Base-by-base conservation (phyloP, 306 rosid genomes). In the Cyamopsis tetragonoloba region DNA sequence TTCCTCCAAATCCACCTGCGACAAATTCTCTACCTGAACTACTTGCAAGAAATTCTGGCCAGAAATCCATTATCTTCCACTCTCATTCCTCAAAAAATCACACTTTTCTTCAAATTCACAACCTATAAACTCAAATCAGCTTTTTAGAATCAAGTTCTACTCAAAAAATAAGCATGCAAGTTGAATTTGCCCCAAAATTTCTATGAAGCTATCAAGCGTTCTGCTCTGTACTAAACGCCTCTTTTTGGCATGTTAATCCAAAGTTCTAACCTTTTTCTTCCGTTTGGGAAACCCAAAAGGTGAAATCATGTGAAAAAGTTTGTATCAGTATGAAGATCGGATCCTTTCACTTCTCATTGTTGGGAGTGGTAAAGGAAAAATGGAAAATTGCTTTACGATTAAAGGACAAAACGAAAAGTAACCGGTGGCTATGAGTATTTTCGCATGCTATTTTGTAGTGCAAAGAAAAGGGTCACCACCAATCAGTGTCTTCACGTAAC, bases 1-100 rank as follows among this genome's bases (percentile, higher is more conserved):
- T 69, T 44, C 99, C 99, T 42, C 98, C 96, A 62, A 81, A 75
- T 0, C 98, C 97, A 13, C 96, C 96, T 0, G 96, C 98, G 14
- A 92, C 91, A 81, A 92, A 92, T 34, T 92, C 98, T 78, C 61
- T 87, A 0, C 96, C 96, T 82, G 93, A 86, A 76, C 81, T 86
- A 62, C 31, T 79, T 28, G 96, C 98, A 38, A 89, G 82, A 81
- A 86, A 86, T 24, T 84, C 91, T 63, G 87, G 93, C 97, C 85
- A 88, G 55, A 88, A 88, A 82, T 88, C 95, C 96, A 86, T 87
- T 43, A 10, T 77, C 24, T 56, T 7, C 70, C 39, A 0, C 73
- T 70, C 35, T 71, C 81, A 79, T 75, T 79, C 78, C 83, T 43
- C 75, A 49, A 44, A 20, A 49, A 44, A 20, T 6, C 17, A 14